Conservation (phyloP, 139 green algal genomes). For the Chlorella sp. region DNA sequence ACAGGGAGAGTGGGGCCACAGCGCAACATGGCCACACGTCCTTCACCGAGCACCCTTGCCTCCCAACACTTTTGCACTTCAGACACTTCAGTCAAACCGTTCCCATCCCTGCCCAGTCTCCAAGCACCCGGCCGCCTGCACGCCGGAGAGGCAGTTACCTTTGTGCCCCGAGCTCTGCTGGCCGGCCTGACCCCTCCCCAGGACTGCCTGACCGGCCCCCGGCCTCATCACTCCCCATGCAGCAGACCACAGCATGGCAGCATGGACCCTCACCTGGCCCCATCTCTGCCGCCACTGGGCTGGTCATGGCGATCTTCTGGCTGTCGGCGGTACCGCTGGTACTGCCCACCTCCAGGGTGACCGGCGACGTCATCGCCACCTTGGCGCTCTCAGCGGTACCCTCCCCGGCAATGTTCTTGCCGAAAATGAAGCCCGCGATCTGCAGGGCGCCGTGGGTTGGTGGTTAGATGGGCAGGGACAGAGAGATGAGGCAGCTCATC, state of each 20-base stretch:
- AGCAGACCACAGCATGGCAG: background rate
- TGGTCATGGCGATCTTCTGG: constrained; percentile 52
- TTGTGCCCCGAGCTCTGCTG: no score
- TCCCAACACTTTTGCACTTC: no score
- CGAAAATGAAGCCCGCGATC: constrained; percentile 76
- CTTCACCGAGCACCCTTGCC: no score
- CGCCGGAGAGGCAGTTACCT: no score
- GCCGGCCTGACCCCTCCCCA: no score
- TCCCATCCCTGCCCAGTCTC: background rate
- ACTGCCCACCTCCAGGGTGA: constrained; percentile 51
- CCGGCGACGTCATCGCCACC: constrained; percentile 75
- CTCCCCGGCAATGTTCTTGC: constrained; percentile 53
- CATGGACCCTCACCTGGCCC: background rate
- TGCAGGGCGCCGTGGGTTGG: constrained; percentile 1
- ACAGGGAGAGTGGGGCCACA: no score
- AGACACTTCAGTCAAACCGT: no score
- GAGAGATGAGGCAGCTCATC: background rate
- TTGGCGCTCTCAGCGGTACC: constrained; percentile 22
- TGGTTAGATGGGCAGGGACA: background rate
- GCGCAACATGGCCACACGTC: no score
- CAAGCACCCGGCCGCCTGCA: no score
- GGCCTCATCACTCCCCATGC: no score
- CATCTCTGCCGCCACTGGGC: constrained; percentile 40
- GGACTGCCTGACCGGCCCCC: no score
- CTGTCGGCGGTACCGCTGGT: background rate